Conservation (phyloP, 169 alveolate species). For the Ophryocystis elektroscirrha region DNA sequence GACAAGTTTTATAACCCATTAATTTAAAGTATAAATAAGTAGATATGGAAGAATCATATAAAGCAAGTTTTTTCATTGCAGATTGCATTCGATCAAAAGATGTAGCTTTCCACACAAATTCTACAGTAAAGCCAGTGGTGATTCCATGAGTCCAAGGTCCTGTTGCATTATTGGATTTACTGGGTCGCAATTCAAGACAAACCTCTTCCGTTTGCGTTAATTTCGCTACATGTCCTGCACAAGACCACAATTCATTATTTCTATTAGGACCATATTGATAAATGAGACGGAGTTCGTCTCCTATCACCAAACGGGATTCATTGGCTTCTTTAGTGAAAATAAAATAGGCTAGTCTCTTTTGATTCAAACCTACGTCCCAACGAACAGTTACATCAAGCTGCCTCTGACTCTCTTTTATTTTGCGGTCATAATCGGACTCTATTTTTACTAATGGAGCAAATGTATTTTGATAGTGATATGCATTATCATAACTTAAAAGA, state of each 20-base stretch:
- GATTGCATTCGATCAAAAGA: conserved; percentile 69
- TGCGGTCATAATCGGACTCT: conserved; percentile 73
- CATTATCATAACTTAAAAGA: conserved; percentile 22
- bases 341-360: conserved; percentile 56
- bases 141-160: conserved; percentile 30
- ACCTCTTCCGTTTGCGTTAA: conserved; percentile 45
- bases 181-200: conserved; percentile 39
- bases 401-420: conserved; percentile 59
- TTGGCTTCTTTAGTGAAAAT: conserved; percentile 59
- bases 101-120: conserved; percentile 74
- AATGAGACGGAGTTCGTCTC: conserved; percentile 55
- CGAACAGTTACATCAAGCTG: conserved; percentile 43
- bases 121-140: conserved; percentile 44
- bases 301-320: conserved; percentile 52
- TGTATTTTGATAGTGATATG: conserved; percentile 32
- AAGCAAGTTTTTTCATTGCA: conserved; percentile 38
- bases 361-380: conserved; percentile 42
- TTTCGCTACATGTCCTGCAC: conserved; percentile 45
- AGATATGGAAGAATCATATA: conserved; percentile 10
- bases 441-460: conserved; percentile 57
- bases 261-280: no score
- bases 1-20: no score
- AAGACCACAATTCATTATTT: conserved; percentile 36
- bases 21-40: conserved; percentile 34
- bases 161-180: conserved; percentile 25